A percentile compares a stretch with the other conserved stretches of the same genome.
These are phyloP conservation scores for Sphagnum magellanicum DNA, from an alignment of 228 moss, liverwort and hornwort genomes.

Conservation along the genomic window DNA sequence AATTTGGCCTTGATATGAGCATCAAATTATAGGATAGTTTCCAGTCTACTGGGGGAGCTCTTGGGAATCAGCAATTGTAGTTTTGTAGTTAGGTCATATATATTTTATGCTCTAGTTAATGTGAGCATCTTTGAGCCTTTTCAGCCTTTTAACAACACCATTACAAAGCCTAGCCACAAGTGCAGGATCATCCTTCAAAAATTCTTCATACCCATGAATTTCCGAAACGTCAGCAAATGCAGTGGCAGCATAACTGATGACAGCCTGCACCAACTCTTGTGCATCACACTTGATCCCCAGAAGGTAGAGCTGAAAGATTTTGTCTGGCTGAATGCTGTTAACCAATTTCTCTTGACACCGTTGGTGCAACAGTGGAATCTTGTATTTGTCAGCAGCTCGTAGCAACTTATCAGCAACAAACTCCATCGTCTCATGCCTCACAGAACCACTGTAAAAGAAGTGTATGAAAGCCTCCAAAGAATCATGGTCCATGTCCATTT, in stretches of 20 bases:
- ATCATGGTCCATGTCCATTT: constrained; percentile 29
- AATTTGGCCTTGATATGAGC: too few relatives aligned
- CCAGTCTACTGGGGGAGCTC: too few relatives aligned
- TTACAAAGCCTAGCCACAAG: constrained; percentile 24
- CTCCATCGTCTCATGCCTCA: constrained; percentile 30
- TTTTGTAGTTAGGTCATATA: too few relatives aligned
- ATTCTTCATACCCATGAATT: constrained; percentile 33
- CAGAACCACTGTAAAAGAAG: constrained; percentile 24
- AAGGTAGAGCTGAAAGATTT: constrained; percentile 27
- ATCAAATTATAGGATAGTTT: too few relatives aligned
- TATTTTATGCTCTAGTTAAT: too few relatives aligned
- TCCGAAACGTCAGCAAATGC: constrained; percentile 26
- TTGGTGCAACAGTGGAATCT: constrained; percentile 17
- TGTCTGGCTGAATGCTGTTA: constrained; percentile 17
- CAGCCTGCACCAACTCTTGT: constrained; percentile 15
- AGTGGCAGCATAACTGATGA: constrained; percentile 23
- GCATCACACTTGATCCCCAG: constrained; percentile 22
- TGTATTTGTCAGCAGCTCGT: constrained; percentile 12
- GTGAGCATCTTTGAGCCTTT: neutral
- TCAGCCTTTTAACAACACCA: constrained; percentile 25
- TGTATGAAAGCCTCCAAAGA: constrained; percentile 34
- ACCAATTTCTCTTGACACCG: constrained; percentile 31
- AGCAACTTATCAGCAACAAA: constrained; percentile 22
- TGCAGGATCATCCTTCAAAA: constrained; percentile 16
- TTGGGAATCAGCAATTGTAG: too few relatives aligned